Base-by-base conservation (phyloP, 306 rosid genomes). In the Rosa multiflora region DNA sequence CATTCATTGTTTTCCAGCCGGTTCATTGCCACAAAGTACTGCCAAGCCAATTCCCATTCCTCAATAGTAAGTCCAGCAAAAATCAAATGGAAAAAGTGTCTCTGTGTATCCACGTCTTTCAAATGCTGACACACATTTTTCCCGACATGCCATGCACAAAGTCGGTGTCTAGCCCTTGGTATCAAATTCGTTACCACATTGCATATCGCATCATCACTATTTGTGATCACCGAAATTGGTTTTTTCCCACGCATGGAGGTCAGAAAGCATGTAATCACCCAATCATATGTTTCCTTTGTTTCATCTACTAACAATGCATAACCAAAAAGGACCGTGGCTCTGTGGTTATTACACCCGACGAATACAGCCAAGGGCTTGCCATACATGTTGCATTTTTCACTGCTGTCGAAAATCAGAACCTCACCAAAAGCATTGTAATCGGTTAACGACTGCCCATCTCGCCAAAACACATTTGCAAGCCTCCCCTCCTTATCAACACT, bases 401-500 rank as follows among this genome's bases (percentile, higher is more conserved):
- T 18, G 8, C 8, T 26, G 37, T 62, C 8, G 1, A 62, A 62
- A 29, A 29, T 32, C 42, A 62, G 42, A 12, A 62, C 40, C 7
- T 62, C 68, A 12, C 68, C 68, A 62, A 62, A 62, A 29, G 17
- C 68, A 62, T 62, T 62, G 42, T 62, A 62, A 32, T 62, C 68
- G 1, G 4, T 62, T 12, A 62, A 29, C 40, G 68, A 62, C 40
- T 62, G 68, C 40, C 68, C 68, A 29, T 62, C 68, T 12, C 68
- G 20, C 68, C 68, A 62, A 13, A 62, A 29, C 68, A 62, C 12
- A 62, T 62, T 62, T 29, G 68, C 68, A 62, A 62, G 68, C 68
- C 20, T 62, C 40, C 68, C 68, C 17, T 62, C 40, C 42, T 62
- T 32, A 62, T 62, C 40, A 6, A 29, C 68, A 29, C 40, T 62